These are phyloP conservation scores for Thelephora ganbajun DNA, from an alignment of 768 basidiomycete genomes.

Conservation along the genomic window DNA sequence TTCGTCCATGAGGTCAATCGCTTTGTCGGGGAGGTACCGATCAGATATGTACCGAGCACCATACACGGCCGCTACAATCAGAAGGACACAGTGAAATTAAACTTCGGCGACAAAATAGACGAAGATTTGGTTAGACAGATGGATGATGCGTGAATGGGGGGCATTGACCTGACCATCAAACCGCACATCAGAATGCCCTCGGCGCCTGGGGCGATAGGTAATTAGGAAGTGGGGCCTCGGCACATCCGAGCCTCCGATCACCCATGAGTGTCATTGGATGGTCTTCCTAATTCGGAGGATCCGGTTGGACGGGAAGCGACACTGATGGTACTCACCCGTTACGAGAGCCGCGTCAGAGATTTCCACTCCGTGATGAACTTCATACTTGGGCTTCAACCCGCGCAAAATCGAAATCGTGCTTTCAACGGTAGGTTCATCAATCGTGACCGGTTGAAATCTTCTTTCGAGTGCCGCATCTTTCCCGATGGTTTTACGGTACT, in stretches of 20 bases:
- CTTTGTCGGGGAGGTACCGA: conserved; percentile 82
- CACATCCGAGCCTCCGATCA: too few species aligned
- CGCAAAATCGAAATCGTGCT: conserved; percentile 79
- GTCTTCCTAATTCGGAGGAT: too few species aligned
- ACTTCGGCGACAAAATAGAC: not conserved
- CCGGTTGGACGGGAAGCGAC: too few species aligned
- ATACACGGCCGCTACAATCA: conserved; percentile 59
- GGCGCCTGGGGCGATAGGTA: too few species aligned
- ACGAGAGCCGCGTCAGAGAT: conserved; percentile 83
- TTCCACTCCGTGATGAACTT: conserved; percentile 89
- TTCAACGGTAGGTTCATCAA: conserved; percentile 81
- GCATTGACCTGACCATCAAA: not conserved
- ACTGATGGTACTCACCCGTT: conserved; percentile 40
- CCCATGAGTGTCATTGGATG: too few species aligned
- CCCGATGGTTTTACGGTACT: conserved; percentile 82
- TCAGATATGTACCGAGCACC: conserved; percentile 77
- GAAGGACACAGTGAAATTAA: not conserved
- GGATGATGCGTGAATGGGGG: not conserved
- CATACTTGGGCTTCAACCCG: conserved; percentile 72
- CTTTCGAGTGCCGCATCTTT: conserved; percentile 88
- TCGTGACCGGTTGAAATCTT: conserved; percentile 80
- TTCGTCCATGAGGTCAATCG: conserved; percentile 88
- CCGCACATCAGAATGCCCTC: too few species aligned
- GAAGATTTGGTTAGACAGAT: too few species aligned
- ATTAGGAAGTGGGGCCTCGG: too few species aligned